These are phyloP conservation scores for Boletus semigastroideus DNA, from an alignment of 1,284 basidiomycete species.

Conservation along the genomic window DNA sequence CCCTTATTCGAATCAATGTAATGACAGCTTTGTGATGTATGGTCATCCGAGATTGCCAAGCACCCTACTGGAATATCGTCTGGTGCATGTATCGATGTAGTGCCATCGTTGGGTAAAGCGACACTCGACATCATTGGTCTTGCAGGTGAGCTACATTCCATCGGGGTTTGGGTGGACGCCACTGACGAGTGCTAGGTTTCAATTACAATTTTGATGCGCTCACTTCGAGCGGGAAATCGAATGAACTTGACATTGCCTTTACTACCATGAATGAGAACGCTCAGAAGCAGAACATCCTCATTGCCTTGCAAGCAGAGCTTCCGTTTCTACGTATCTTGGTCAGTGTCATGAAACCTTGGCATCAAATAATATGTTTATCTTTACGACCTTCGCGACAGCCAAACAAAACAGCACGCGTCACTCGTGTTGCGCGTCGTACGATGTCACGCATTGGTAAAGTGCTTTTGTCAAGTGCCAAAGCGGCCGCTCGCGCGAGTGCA, in stretches of 20 bases:
- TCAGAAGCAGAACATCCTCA: conserved; percentile 25
- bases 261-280: conserved; percentile 38
- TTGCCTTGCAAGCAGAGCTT: conserved; percentile 38
- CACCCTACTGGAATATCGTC: too few species aligned
- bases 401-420: conserved; percentile 7
- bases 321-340: conserved; percentile 47
- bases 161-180: too few species aligned
- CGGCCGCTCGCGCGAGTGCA: conserved; percentile 29
- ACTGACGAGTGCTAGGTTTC: too few species aligned
- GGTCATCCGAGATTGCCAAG: too few species aligned
- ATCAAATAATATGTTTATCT: too few species aligned
- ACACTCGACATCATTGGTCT: too few species aligned
- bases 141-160: too few species aligned
- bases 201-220: too few species aligned
- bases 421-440: conserved; percentile 21
- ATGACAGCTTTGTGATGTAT: conserved; percentile 34
- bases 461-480: conserved; percentile 47
- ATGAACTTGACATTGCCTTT: conserved; percentile 54
- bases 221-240: too few species aligned
- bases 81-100: too few species aligned
- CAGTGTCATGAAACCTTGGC: conserved; percentile 18
- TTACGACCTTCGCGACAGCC: conserved; percentile 14
- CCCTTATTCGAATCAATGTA: background rate
- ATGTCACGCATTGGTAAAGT: conserved; percentile 42
- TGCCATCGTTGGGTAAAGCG: too few species aligned